Evolutionary conservation across 768 basidiomycete species (phyloP).

Genomic region (Leccinum pellstonianum): DNA sequence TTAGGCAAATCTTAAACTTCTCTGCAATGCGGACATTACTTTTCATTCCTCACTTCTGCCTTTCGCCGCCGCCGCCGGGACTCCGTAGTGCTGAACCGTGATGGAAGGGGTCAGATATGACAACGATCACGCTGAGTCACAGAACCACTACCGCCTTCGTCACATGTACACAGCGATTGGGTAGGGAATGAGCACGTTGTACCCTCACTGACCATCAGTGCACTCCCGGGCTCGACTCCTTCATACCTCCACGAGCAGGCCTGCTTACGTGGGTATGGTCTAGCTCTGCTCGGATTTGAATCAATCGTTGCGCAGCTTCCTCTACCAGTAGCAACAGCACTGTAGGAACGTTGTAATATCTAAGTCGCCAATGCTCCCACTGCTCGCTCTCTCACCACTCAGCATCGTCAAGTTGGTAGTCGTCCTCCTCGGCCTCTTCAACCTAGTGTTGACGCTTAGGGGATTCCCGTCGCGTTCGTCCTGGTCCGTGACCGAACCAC

Average conservation of each 20-base stretch:
- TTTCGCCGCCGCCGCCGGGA: not conserved
- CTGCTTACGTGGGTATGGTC: too few relatives aligned
- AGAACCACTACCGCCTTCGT: not conserved
- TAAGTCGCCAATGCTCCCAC: not conserved
- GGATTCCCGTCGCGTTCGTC: not conserved
- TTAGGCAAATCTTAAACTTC: not conserved
- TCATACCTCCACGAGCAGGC: too few relatives aligned
- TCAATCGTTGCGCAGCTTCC: too few relatives aligned
- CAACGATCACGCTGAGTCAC: not conserved
- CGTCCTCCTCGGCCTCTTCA: conserved; percentile 21
- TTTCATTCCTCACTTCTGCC: not conserved
- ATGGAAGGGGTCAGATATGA: not conserved
- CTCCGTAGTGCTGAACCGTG: too few relatives aligned
- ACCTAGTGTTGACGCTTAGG: conserved; percentile 14
- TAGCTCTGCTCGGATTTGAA: too few relatives aligned
- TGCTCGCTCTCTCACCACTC: conserved; percentile 10
- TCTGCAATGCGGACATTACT: not conserved
- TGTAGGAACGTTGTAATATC: not conserved
- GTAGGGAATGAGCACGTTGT: not conserved
- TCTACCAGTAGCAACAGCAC: not conserved
- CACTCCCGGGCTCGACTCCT: too few relatives aligned
- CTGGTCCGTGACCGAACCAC: conserved; percentile 7
- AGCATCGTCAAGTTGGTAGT: conserved; percentile 22
- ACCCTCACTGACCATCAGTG: not conserved
- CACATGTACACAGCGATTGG: not conserved